Percentiles rank a stretch among this genome's conserved stretches.
phyloP scores from a whole-genome alignment of 164 flowering plant genomes.

The Dillenia suffruticosa region DNA sequence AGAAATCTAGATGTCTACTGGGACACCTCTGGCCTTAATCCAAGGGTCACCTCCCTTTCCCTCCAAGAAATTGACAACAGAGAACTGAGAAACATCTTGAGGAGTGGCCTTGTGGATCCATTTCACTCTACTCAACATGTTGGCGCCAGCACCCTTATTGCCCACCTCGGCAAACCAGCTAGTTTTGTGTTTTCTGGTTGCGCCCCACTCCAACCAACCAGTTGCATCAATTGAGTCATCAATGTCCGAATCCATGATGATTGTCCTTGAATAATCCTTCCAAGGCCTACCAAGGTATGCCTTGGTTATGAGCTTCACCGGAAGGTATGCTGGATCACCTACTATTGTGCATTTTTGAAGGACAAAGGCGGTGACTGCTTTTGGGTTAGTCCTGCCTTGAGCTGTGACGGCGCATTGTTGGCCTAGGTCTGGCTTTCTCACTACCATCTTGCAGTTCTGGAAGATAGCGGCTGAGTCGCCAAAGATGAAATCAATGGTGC shows the following conservation, averaged over 20 bases:
- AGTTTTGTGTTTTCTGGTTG: not conserved
- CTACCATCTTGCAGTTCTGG: conserved; percentile 30
- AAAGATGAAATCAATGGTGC: conserved; percentile 40
- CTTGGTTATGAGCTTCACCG: not conserved
- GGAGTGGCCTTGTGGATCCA: conserved; percentile 14
- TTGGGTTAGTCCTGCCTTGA: conserved; percentile 34
- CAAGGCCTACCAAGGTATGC: conserved; percentile 39
- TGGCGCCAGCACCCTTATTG: conserved; percentile 9
- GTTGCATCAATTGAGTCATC: conserved; percentile 13
- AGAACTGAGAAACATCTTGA: conserved; percentile 5
- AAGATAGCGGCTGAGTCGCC: conserved; percentile 36
- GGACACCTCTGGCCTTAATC: conserved; percentile 11
- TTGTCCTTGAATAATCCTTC: conserved; percentile 33
- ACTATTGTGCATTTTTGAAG: conserved; percentile 27
- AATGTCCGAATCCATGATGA: conserved; percentile 21
- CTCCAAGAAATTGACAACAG: conserved; percentile 7
- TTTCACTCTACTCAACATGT: conserved; percentile 5
- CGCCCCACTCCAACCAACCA: conserved; percentile 18
- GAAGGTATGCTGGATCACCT: conserved; percentile 7
- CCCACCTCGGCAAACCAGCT: conserved; percentile 1
- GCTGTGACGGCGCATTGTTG: conserved; percentile 43
- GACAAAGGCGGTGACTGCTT: conserved; percentile 21
- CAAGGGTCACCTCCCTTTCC: conserved; percentile 9
- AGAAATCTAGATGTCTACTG: not conserved
- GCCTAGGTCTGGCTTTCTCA: conserved; percentile 26